Conservation (phyloP, 2,329 filamentous ascomycete genomes). For the Ophiostoma populinum region DNA sequence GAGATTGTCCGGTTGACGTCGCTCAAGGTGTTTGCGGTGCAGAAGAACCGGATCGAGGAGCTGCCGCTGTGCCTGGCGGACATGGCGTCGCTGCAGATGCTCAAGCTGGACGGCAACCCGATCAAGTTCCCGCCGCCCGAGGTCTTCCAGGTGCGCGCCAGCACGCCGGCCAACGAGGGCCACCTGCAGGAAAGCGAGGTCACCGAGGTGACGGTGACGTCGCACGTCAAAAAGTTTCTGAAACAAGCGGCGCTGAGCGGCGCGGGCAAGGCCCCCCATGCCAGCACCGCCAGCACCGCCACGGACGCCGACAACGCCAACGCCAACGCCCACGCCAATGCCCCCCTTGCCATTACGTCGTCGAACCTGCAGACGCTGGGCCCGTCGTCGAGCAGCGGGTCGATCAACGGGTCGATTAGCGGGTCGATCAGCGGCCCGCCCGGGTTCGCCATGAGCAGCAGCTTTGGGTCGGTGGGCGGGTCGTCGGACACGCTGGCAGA, state of each 20-base stretch:
- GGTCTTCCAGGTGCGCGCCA: slow-evolving; percentile 41
- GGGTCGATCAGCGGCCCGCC: slow-evolving; percentile 3
- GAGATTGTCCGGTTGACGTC: slow-evolving; percentile 69
- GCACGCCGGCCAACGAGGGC: slow-evolving; percentile 37
- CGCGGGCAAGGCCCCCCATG: slow-evolving; percentile 15
- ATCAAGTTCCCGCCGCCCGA: slow-evolving; percentile 63
- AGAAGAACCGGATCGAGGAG: slow-evolving; percentile 72
- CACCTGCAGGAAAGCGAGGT: slow-evolving; percentile 45
- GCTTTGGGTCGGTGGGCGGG: slow-evolving; percentile 8
- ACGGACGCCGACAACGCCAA: slow-evolving; percentile 7
- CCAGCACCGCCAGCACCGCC: slow-evolving; percentile 33
- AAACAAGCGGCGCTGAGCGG: slow-evolving; percentile 23
- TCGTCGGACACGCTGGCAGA: slow-evolving; percentile 34
- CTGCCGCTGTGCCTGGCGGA: slow-evolving; percentile 72
- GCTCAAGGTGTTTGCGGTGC: slow-evolving; percentile 74
- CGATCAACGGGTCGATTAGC: background rate
- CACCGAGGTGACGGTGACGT: slow-evolving; percentile 40
- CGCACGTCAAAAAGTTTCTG: slow-evolving; percentile 44
- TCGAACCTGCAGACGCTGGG: slow-evolving; percentile 3
- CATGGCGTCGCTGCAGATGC: slow-evolving; percentile 73
- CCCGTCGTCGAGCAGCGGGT: background rate
- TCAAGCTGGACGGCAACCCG: slow-evolving; percentile 82
- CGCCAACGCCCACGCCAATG: background rate
- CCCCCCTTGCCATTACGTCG: background rate
- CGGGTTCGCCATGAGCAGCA: background rate